These are phyloP conservation scores for Sanghuangporus sanghuang DNA, from an alignment of 1,284 basidiomycete genomes.

Conservation along the genomic window DNA sequence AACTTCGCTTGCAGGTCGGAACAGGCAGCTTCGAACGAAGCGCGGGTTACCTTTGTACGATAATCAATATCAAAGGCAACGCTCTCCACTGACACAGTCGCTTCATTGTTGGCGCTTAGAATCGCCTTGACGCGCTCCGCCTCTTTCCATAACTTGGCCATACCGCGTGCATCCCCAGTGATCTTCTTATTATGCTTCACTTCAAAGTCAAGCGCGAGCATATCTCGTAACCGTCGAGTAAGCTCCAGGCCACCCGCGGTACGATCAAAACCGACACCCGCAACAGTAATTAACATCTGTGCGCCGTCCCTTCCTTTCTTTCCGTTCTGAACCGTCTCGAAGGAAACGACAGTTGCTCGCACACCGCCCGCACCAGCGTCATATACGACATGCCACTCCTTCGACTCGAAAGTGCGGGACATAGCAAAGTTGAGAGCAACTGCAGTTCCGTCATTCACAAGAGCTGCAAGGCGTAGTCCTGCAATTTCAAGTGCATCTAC, in stretches of 20 bases:
- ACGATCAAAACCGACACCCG: conserved; percentile 79
- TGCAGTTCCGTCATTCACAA: conserved; percentile 92
- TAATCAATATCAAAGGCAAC: conserved; percentile 91
- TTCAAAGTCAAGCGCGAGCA: conserved; percentile 76
- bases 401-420: conserved; percentile 77
- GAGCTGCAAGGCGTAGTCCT: conserved; percentile 76
- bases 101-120: conserved; percentile 88
- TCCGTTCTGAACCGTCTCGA: conserved; percentile 51
- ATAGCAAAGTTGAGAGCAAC: conserved; percentile 96
- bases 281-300: conserved; percentile 70
- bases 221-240: conserved; percentile 79
- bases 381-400: conserved; percentile 89
- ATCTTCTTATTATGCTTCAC: conserved; percentile 60
- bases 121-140: conserved; percentile 89
- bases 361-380: conserved; percentile 90
- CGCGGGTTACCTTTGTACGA: conserved; percentile 70
- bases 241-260: conserved; percentile 78
- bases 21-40: conserved; percentile 72
- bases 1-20: conserved; percentile 61
- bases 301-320: conserved; percentile 59
- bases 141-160: conserved; percentile 94
- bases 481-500: conserved; percentile 89
- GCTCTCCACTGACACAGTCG: conserved; percentile 77
- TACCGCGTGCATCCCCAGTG: conserved; percentile 73
- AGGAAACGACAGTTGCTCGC: conserved; percentile 82